phyloP scores from a whole-genome alignment of 2,329 filamentous ascomycete species.

The Trichoderma afroharzianum region DNA sequence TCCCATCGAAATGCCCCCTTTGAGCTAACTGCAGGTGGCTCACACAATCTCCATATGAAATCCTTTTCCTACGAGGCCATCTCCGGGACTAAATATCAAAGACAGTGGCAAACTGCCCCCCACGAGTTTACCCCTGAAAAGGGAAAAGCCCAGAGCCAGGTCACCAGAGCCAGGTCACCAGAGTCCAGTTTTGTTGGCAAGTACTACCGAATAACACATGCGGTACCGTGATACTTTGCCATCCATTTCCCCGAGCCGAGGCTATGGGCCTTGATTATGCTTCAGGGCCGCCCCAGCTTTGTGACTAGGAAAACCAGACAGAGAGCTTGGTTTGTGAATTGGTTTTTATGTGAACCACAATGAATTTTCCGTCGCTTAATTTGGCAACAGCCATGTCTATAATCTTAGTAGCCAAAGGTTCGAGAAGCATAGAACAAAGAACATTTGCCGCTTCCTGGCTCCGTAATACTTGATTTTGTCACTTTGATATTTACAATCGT shows the following conservation, averaged over 20 bases:
- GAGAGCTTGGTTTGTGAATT: background rate
- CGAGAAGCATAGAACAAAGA: background rate
- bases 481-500: background rate
- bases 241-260: background rate
- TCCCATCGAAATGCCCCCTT: background rate
- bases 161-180: background rate
- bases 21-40: background rate
- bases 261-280: background rate
- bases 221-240: background rate
- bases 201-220: background rate
- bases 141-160: background rate
- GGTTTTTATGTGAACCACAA: background rate
- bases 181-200: background rate
- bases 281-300: background rate
- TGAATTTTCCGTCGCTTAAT: background rate
- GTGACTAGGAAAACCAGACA: background rate
- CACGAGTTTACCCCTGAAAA: background rate
- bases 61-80: background rate
- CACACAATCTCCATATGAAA: background rate
- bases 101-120: background rate
- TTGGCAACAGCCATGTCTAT: background rate
- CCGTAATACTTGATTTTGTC: background rate
- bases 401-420: background rate
- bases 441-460: background rate
- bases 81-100: background rate